Evolutionary conservation across 2,329 filamentous ascomycete species (phyloP).

Genomic region (Claviceps fusiformis): DNA sequence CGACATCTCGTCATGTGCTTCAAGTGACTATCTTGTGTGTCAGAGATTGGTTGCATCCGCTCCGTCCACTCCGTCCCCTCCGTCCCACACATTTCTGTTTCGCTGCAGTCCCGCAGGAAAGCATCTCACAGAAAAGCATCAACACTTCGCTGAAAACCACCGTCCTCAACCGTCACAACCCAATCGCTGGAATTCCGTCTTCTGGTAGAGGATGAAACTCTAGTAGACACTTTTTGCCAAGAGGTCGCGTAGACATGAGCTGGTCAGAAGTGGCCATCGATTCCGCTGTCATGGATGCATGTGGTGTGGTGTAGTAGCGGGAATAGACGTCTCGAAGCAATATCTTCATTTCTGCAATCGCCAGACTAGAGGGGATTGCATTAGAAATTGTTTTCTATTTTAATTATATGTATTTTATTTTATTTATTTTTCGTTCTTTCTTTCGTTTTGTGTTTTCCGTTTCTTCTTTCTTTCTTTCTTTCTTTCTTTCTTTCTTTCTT

Average conservation of each 20-base stretch:
- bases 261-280: slow-evolving; percentile 55
- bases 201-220: slow-evolving; percentile 26
- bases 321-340: slow-evolving; percentile 50
- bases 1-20: neutral
- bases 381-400: neutral
- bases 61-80: neutral
- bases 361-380: slow-evolving; percentile 26
- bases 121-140: too few relatives aligned
- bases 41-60: too few relatives aligned
- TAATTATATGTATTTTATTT: slow-evolving; percentile 3
- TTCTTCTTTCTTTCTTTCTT: too few relatives aligned
- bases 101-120: too few relatives aligned
- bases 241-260: slow-evolving; percentile 50
- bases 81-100: neutral
- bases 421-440: neutral
- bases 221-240: slow-evolving; percentile 45
- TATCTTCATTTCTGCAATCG: slow-evolving; percentile 54
- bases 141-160: neutral
- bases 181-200: neutral
- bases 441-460: neutral
- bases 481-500: too few relatives aligned
- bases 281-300: slow-evolving; percentile 36
- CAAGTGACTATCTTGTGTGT: neutral
- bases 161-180: neutral
- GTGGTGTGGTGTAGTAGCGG: slow-evolving; percentile 40